Evolutionary conservation across 306 rosid genomes (phyloP).

Genomic region (Parietaria judaica): DNA sequence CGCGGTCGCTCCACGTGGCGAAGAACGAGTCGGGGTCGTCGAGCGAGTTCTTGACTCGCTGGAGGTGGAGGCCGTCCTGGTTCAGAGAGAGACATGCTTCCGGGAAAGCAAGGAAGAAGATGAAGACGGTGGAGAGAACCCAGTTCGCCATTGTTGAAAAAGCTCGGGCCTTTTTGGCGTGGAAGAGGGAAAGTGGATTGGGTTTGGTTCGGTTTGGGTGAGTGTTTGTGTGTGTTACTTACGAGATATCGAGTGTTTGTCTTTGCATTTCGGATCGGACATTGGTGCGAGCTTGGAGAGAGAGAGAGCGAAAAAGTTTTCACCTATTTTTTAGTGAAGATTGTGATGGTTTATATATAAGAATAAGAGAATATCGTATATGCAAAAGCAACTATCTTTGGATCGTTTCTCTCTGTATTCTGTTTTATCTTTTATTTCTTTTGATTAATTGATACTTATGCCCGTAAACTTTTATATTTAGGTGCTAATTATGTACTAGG

Average conservation of each 20-base stretch:
- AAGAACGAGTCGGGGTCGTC: constrained; percentile 44
- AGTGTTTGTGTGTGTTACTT: background rate
- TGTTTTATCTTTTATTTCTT: no score
- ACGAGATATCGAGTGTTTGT: constrained; percentile 2
- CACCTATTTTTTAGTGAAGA: background rate
- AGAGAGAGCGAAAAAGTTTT: background rate
- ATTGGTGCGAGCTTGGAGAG: background rate
- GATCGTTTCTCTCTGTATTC: background rate
- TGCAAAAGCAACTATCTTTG: background rate
- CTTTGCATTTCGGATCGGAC: background rate
- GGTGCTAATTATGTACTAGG: no score
- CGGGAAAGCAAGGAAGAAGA: constrained; percentile 9
- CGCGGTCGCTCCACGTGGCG: constrained; percentile 47
- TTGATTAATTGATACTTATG: no score
- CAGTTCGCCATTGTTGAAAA: background rate
- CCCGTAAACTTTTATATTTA: no score
- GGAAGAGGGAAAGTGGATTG: background rate
- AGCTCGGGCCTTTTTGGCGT: background rate
- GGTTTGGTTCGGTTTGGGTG: background rate
- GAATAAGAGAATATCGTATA: background rate
- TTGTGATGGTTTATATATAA: background rate
- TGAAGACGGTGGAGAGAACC: background rate
- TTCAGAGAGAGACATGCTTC: constrained; percentile 22
- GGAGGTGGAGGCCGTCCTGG: constrained; percentile 58
- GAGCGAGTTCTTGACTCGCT: constrained; percentile 39